Evolutionary conservation across 768 basidiomycete genomes (phyloP).

Genomic region (Boletus sensibilis): DNA sequence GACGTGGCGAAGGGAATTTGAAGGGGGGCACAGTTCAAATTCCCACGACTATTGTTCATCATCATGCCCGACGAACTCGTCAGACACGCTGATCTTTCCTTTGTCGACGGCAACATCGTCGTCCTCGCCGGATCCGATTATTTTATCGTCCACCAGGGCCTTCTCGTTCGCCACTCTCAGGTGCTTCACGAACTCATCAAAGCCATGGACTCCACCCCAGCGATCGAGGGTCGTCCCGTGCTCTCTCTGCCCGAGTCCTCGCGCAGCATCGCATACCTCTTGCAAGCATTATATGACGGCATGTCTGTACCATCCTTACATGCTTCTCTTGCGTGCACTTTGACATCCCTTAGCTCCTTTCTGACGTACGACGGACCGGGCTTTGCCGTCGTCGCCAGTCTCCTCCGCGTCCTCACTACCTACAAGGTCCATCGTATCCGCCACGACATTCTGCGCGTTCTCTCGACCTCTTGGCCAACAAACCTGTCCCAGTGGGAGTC

Average conservation of each 20-base stretch:
- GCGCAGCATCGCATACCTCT: constrained; percentile 55
- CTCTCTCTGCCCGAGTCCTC: constrained; percentile 54
- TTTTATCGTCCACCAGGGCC: constrained; percentile 68
- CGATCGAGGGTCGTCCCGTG: constrained; percentile 57
- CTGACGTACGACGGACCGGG: constrained; percentile 48
- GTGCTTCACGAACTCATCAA: constrained; percentile 45
- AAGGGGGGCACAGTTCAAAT: constrained; percentile 1
- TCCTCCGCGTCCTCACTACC: constrained; percentile 63
- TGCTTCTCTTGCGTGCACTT: constrained; percentile 5
- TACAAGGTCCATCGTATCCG: constrained; percentile 62
- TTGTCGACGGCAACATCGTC: constrained; percentile 69
- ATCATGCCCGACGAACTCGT: constrained; percentile 27
- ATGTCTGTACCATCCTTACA: constrained; percentile 42
- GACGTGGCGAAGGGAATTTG: constrained; percentile 15
- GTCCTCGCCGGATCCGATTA: constrained; percentile 55
- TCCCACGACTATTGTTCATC: constrained; percentile 17
- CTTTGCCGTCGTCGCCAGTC: constrained; percentile 51
- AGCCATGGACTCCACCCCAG: constrained; percentile 21
- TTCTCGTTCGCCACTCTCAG: constrained; percentile 62
- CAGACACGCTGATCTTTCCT: constrained; percentile 55
- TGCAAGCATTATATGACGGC: constrained; percentile 70
- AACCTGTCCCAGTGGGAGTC: constrained; percentile 65
- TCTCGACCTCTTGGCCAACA: constrained; percentile 58
- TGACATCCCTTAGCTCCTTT: constrained; percentile 39
- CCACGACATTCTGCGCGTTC: constrained; percentile 51